Evolutionary conservation across 2,329 filamentous ascomycete species (phyloP).

Genomic region (Aquanectria penicillioides): DNA sequence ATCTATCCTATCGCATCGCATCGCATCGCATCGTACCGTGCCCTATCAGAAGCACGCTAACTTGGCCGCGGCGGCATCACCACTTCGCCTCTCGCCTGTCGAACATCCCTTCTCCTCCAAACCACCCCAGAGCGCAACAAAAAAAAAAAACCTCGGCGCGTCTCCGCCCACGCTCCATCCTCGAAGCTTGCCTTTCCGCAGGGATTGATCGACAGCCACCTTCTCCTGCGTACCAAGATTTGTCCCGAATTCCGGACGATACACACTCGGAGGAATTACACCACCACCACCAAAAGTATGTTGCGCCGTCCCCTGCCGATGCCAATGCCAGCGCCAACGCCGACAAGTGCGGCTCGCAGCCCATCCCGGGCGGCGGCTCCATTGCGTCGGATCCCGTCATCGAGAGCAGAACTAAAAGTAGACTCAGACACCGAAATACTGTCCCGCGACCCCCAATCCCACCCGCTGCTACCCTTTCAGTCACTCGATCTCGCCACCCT

Average conservation of each 20-base stretch:
- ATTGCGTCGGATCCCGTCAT: constrained; percentile 36
- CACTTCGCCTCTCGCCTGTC: background rate
- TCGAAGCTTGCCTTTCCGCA: constrained; percentile 1
- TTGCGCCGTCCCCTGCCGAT: constrained; percentile 6
- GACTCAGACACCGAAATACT: constrained; percentile 4
- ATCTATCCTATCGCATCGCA: constrained; percentile 1
- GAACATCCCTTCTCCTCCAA: background rate
- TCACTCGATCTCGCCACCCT: constrained; percentile 38
- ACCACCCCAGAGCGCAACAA: background rate
- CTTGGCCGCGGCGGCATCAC: background rate
- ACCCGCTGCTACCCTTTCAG: constrained; percentile 11
- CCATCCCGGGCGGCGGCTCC: constrained; percentile 31
- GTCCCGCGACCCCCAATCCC: too few relatives aligned
- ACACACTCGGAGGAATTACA: background rate
- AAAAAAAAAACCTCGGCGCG: background rate
- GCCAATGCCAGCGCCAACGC: constrained; percentile 7
- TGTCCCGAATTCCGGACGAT: background rate
- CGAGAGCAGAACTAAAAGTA: constrained; percentile 6
- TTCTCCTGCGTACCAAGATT: constrained; percentile 12
- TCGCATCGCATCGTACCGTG: constrained; percentile 22
- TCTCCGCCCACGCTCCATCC: constrained; percentile 1
- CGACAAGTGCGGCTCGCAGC: constrained; percentile 38
- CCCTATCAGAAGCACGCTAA: constrained; percentile 3
- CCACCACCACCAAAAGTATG: background rate
- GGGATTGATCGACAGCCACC: constrained; percentile 15